Evolutionary conservation across 2,329 filamentous ascomycete species (phyloP).

Genomic region (Orbilia quercus): DNA sequence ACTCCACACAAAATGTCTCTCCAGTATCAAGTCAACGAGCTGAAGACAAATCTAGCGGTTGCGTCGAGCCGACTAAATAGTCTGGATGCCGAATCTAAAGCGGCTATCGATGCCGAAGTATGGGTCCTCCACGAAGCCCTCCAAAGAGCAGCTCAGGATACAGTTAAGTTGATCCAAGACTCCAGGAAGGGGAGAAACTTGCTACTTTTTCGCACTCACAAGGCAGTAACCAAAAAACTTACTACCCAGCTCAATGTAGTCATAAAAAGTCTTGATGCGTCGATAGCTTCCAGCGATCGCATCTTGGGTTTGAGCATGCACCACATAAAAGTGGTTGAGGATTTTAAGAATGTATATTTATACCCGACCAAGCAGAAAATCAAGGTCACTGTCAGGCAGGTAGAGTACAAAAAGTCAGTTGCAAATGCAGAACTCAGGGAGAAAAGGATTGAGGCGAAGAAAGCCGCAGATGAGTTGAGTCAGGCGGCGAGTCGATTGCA

Average conservation of each 20-base stretch:
- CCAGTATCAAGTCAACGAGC: conserved; percentile 11
- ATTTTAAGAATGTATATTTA: conserved; percentile 27
- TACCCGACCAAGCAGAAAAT: conserved; percentile 20
- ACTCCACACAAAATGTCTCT: conserved; percentile 8
- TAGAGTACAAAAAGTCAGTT: conserved; percentile 21
- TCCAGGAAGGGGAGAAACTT: conserved; percentile 19
- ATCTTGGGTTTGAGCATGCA: conserved; percentile 21
- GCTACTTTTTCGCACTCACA: conserved; percentile 16
- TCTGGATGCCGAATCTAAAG: conserved; percentile 21
- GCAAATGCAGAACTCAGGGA: conserved; percentile 9
- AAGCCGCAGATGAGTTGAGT: conserved; percentile 17
- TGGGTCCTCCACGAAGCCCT: conserved; percentile 29
- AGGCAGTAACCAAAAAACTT: conserved; percentile 13
- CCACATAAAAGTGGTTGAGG: conserved; percentile 19
- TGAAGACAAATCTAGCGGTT: conserved; percentile 2
- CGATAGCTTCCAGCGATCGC: conserved; percentile 26
- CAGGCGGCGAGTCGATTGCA: conserved; percentile 1
- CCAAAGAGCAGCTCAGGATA: conserved; percentile 16
- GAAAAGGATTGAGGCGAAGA: conserved; percentile 12
- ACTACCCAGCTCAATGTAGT: conserved; percentile 20
- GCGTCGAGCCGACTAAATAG: neutral
- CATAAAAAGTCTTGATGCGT: conserved; percentile 19
- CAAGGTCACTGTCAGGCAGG: conserved; percentile 6
- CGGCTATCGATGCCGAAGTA: conserved; percentile 21
- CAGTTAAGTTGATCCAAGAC: conserved; percentile 9